phyloP scores from a whole-genome alignment of 2,329 filamentous ascomycete genomes.

The Zasmidium cellare region DNA sequence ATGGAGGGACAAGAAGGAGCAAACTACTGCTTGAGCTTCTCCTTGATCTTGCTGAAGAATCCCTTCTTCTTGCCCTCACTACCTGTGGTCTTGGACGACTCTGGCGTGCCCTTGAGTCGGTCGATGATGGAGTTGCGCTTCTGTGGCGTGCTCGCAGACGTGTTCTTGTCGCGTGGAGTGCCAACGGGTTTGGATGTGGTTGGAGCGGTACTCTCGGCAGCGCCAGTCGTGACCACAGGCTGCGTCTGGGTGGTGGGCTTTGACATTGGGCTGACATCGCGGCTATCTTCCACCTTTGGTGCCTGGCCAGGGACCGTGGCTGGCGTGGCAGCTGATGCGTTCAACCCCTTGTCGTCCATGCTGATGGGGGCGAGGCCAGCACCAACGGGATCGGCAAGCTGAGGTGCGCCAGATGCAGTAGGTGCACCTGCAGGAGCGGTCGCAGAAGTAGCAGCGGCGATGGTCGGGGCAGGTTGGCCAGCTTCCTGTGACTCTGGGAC shows the following conservation, averaged over 20 bases:
- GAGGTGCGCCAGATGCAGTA: constrained; percentile 28
- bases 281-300: constrained; percentile 31
- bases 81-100: constrained; percentile 38
- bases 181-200: constrained; percentile 26
- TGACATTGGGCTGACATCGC: constrained; percentile 45
- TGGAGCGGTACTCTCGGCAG: constrained; percentile 34
- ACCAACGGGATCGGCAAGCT: constrained; percentile 29
- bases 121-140: constrained; percentile 32
- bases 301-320: constrained; percentile 12
- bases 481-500: constrained; percentile 42
- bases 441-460: constrained; percentile 38
- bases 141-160: constrained; percentile 26
- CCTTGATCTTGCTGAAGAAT: constrained; percentile 52
- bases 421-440: constrained; percentile 30
- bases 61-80: constrained; percentile 44
- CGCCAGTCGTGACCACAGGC: constrained; percentile 43
- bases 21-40: constrained; percentile 42
- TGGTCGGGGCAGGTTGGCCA: constrained; percentile 47
- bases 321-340: constrained; percentile 35
- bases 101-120: constrained; percentile 38
- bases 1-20: not conserved
- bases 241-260: constrained; percentile 37
- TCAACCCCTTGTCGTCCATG: constrained; percentile 34
- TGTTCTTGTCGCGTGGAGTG: constrained; percentile 24
- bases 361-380: constrained; percentile 25